A percentile compares a stretch with the other conserved stretches of the same genome.
Conservation (phyloP, 306 rosid species). For the Mimosa bimucronata region DNA sequence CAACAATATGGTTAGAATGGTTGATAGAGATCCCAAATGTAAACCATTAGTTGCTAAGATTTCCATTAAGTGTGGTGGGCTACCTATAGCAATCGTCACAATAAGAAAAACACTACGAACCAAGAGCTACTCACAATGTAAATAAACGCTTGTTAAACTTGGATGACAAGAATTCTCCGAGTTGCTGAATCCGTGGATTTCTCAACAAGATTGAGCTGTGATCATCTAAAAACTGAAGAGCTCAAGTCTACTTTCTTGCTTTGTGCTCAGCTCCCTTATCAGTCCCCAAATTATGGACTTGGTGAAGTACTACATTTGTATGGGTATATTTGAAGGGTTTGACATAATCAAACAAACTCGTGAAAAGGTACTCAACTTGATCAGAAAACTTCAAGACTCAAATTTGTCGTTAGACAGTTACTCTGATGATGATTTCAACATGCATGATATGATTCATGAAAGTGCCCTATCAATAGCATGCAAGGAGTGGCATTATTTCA, state of each 20-base stretch:
- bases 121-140: background rate
- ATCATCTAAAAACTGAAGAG: background rate
- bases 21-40: background rate
- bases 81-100: conserved; percentile 16
- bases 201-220: conserved; percentile 19
- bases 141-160: background rate
- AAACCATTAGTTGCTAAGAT: background rate
- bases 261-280: background rate
- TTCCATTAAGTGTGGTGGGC: background rate
- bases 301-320: conserved; percentile 1
- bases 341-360: background rate
- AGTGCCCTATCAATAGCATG: background rate
- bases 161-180: background rate
- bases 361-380: background rate
- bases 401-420: background rate
- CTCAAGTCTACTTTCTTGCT: conserved; percentile 19
- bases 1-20: background rate
- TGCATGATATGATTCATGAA: conserved; percentile 1
- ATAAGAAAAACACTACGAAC: background rate
- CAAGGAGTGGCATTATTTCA: background rate
- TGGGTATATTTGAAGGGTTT: conserved; percentile 6
- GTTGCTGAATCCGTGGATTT: background rate
- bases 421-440: background rate
- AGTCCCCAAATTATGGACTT: background rate
- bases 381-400: background rate